Base-by-base conservation (phyloP, 805 yeast species). In the Saitoella complicata region DNA sequence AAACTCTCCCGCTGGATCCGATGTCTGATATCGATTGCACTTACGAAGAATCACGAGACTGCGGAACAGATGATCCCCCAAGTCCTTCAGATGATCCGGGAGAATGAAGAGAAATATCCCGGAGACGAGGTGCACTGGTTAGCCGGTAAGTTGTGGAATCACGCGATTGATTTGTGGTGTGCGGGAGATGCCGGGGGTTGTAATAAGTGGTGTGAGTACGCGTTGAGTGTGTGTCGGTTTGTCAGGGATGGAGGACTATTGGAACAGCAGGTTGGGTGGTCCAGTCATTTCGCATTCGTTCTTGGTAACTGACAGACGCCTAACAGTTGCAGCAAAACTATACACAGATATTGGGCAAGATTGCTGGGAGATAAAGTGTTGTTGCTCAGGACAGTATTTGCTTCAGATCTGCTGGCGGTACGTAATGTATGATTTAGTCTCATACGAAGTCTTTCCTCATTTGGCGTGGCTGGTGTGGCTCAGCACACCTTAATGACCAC, bases 121-220 rank as follows among this genome's bases (percentile, higher is more conserved):
- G 39, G 9, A 41, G 39, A 30, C 43, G 42, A n/a, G 38, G 41
- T 13, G 46, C 39, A 12, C 32, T 12, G 32, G 41, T 40, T 29
- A 30, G 30, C 11, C n/a, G 41, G 41, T 29, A 38, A 13, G n/a
- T 9, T 12, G 30, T 38, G 51, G 49, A 48, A 48, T 36, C 39
- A 38, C 32, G 51, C 49, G 7, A 42, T 48, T 32, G 51, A 48
- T 41, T n/a, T 46, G 40, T 41, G 40, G 32, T 34, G 46, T 45
- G 41, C 7, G 30, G 45, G 21, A 3, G 10, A 38, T 10, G 32
- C 45, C 13, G 13, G 33, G 9, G 46, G 43, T 6, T 46, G 49
- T 34, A 44, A 46, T 35, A 43, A 38, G 8, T 48, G 50, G 50
- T 42, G 49, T 13, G 50, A 46, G 29, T 39, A 45, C n/a, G 50